Base-by-base conservation (phyloP, 768 basidiomycete species). In the Epithele typhae region DNA sequence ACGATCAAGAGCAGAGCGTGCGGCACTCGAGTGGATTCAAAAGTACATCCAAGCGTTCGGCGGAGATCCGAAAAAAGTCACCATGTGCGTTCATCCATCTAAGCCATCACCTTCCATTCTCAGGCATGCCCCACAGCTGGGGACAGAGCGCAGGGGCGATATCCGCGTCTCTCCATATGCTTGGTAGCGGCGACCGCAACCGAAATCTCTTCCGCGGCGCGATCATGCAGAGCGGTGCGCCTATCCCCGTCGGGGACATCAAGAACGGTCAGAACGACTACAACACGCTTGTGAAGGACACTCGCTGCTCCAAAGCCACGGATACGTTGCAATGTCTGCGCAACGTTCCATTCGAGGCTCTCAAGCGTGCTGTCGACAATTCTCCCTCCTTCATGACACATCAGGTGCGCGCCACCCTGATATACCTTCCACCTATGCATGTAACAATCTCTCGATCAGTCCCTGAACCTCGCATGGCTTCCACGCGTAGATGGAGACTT, bases 251-350 rank as follows among this genome's bases (percentile, higher is more conserved):
- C 1, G 45, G 40, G 3, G 37, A 48, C 14, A 30, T 60, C 4
- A 22, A 53, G 8, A 49, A 58, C 23, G 46, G 52, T 19, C 74
- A 75, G 55, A 25, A 10, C 1, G 61, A 64, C 35, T 79, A 75
- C 46, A 73, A 78, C 49, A 40, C 47, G 0, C 56, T 79, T n/a
- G 75, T 72, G 1, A 22, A 45, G 4, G 51, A 62, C 3, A 67
- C 69, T 0, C 68, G 68, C 5, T 79, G 77, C 48, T 8, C 56
- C 0, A 38, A 49, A 1, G 37, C 63, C 1, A 15, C 42, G 0
- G 70, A 75, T 51, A 74, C 70, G 0, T 59, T 78, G 2, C 52
- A 55, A 0, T 78, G 78, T 52, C 60, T 80, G 15, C 68, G 75
- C 14, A 48, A 48, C 1, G 66, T 66, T 2, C 66, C 70, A 0